A percentile compares a stretch with the other conserved stretches of the same genome.
These are phyloP conservation scores for Aspergillus affinis DNA, from an alignment of 495 filamentous ascomycete species.

Conservation along the genomic window DNA sequence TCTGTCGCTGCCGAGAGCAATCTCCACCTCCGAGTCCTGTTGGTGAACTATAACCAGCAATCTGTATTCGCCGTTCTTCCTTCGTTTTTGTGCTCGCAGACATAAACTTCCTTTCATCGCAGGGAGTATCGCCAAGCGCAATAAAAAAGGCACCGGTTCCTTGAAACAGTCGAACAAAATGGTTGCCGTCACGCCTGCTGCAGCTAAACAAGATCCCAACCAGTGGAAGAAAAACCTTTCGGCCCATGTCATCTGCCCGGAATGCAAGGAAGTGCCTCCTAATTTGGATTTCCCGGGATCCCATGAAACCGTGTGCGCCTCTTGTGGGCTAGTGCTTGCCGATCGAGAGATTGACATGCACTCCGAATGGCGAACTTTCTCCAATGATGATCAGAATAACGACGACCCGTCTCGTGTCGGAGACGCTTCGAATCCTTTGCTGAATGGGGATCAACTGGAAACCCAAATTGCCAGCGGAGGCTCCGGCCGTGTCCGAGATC, in stretches of 20 bases:
- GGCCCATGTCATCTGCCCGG: conserved; percentile 75
- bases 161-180: conserved; percentile 36
- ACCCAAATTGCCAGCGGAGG: conserved; percentile 84
- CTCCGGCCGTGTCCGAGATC: conserved; percentile 67
- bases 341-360: conserved; percentile 91
- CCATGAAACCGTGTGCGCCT: conserved; percentile 89
- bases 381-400: conserved; percentile 93
- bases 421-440: conserved; percentile 80
- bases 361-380: conserved; percentile 98
- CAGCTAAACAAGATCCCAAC: conserved; percentile 27
- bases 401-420: conserved; percentile 98
- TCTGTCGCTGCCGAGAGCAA: conserved; percentile 9
- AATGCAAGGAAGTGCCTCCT: conserved; percentile 88
- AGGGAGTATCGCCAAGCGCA: conserved; percentile 42
- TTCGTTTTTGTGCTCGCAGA: conserved; percentile 50
- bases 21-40: conserved; percentile 3
- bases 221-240: conserved; percentile 78
- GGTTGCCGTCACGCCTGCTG: conserved; percentile 28
- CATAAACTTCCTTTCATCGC: conserved; percentile 43
- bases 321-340: conserved; percentile 87
- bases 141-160: conserved; percentile 23
- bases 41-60: conserved; percentile 47
- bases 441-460: conserved; percentile 90
- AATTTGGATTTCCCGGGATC: conserved; percentile 92
- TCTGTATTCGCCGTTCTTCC: conserved; percentile 65